Percentiles rank a stretch among this genome's conserved stretches.
Evolutionary conservation across 2,329 filamentous ascomycete genomes (phyloP).

Genomic region (Calonectria pseudoreteaudii): DNA sequence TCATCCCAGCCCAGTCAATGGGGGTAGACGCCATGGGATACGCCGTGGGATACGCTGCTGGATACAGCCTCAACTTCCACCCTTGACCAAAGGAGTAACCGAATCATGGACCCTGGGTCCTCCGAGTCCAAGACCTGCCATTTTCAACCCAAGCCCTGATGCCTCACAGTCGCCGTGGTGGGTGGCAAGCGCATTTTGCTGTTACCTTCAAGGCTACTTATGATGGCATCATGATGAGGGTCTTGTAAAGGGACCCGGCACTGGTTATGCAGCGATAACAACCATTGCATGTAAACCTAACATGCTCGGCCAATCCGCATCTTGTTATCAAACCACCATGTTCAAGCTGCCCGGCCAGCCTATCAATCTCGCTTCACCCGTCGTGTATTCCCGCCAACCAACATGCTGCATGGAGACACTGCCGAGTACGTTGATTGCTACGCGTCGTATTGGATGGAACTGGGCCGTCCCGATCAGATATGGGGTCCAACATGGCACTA

Average conservation of each 20-base stretch:
- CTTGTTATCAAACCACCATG: neutral
- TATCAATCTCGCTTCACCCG: neutral
- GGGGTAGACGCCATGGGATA: no score
- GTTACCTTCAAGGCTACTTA: neutral
- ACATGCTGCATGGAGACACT: neutral
- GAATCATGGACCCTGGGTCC: neutral
- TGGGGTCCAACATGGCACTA: neutral
- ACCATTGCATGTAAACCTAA: neutral
- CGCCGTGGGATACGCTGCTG: neutral
- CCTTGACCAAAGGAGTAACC: neutral
- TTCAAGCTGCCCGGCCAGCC: neutral
- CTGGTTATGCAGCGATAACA: neutral
- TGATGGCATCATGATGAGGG: slow-evolving; percentile 16
- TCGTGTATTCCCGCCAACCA: neutral
- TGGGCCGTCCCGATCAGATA: neutral
- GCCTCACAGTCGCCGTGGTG: neutral
- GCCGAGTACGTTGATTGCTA: neutral
- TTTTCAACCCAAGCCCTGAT: neutral
- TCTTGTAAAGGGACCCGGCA: neutral
- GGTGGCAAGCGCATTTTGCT: neutral
- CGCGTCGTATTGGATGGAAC: neutral
- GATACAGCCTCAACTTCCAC: neutral
- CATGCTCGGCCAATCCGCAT: neutral
- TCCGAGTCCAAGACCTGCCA: neutral
- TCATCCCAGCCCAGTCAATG: neutral